Evolutionary conservation across 2,329 filamentous ascomycete species (phyloP), one percentile per base, ranked within the genome.

Genomic region (Penicillium sp.): DNA sequence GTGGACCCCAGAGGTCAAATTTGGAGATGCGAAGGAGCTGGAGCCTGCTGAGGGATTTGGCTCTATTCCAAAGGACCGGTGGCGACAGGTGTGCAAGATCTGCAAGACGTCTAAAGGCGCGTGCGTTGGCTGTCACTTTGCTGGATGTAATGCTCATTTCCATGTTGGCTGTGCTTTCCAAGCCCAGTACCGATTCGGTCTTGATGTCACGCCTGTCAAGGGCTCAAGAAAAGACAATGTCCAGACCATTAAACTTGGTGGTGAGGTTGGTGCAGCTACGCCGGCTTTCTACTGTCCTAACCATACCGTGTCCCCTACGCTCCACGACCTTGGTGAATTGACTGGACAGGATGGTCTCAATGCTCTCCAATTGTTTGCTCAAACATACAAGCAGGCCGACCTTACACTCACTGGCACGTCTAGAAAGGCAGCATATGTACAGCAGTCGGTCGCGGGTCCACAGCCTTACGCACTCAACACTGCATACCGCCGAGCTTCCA

Each of bases 341-440:
- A 86, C 89, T 11, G 85, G 88, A 53, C 85, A 88, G 20, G 80
- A 80, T n/a, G 86, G 86, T n/a, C 75, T 86, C 51, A 95, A 87
- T 64, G 91, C 90, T 9, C 77, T 99, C 48, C 92, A 97, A 71
- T 81, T 96, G 25, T 99, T 89, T 70, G 90, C 89, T 43, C 88
- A 88, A 63, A 92, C 88, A 55, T 97, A 91, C 79, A 99, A 99
- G 74, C 93, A 97, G 75, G 93, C 94, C 8, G 94, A 99, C 70
- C 82, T 93, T 40, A 85, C 89, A 2, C 78, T 97, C 64, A 97
- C 92, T 2, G 94, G 94, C 26, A 97, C 93, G 18, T 90, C 94
- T 22, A 88, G 94, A 52, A 97, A 96, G 74, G 93, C 94, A 22
- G 94, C 90, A 56, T 82, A 94, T 70, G 67, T 78, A 68, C 69